Conservation (phyloP, 2,329 filamentous ascomycete genomes). For the Neopestalotiopsis clavispora region DNA sequence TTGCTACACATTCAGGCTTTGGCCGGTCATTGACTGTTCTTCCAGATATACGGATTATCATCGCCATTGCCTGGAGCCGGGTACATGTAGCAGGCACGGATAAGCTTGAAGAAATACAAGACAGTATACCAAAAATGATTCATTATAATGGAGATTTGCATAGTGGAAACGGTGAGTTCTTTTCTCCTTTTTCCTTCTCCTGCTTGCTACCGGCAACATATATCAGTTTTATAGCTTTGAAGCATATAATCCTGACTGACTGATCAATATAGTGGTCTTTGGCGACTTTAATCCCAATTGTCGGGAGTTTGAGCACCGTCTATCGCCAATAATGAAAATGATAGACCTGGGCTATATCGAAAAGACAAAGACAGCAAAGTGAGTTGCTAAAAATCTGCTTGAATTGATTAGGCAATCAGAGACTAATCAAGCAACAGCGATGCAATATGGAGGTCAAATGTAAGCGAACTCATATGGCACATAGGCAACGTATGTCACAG, state of each 20-base stretch:
- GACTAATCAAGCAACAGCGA: background rate
- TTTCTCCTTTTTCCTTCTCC: background rate
- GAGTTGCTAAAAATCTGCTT: background rate
- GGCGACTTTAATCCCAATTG: slow-evolving; percentile 8
- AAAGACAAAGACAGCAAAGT: background rate
- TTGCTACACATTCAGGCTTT: background rate
- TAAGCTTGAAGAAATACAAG: background rate
- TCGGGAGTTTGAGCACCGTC: background rate
- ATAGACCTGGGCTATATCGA: slow-evolving; percentile 9
- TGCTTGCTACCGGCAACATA: background rate
- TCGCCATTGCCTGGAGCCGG: slow-evolving; percentile 1
- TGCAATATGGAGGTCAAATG: background rate
- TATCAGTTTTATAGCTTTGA: too few relatives aligned
- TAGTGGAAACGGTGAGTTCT: background rate
- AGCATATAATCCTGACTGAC: background rate
- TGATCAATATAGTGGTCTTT: background rate
- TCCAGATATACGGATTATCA: slow-evolving; percentile 6
- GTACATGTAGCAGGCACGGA: background rate
- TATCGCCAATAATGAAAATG: slow-evolving; percentile 15
- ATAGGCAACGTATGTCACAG: background rate
- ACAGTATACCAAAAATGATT: background rate
- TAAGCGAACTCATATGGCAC: background rate
- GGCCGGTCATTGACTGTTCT: background rate
- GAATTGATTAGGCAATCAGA: too few relatives aligned
- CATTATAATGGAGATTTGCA: background rate